A percentile compares a stretch with the other conserved stretches of the same genome.
Evolutionary conservation across 2,329 filamentous ascomycete genomes (phyloP).

Genomic region (Zalaria obscura): DNA sequence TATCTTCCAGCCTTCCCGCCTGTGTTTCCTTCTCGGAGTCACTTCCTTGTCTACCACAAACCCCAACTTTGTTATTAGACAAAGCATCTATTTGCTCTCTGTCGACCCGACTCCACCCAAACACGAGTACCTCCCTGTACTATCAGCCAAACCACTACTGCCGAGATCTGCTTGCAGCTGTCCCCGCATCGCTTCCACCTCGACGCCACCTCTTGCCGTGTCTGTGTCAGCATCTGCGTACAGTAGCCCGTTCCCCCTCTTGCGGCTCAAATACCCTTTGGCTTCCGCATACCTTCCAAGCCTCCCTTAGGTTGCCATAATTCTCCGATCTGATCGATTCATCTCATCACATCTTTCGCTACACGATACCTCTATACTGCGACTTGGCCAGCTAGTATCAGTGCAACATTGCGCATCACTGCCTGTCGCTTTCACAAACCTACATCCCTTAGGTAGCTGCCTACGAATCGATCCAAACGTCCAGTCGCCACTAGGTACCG

Average conservation of each 20-base stretch:
- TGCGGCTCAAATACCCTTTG: too few species aligned
- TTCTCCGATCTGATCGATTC: slow-evolving; percentile 1
- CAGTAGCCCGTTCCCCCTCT: neutral
- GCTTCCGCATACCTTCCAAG: neutral
- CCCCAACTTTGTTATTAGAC: slow-evolving; percentile 15
- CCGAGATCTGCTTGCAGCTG: neutral
- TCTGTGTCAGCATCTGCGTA: neutral
- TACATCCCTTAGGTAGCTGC: too few species aligned
- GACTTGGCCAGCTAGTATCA: too few species aligned
- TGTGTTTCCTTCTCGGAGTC: neutral
- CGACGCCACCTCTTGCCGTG: neutral
- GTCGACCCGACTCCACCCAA: neutral
- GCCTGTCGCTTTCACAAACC: too few species aligned
- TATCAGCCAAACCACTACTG: too few species aligned
- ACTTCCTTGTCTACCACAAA: neutral
- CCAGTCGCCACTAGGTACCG: too few species aligned
- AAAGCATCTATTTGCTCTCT: slow-evolving; percentile 6
- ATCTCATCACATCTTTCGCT: neutral
- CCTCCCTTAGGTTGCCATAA: neutral
- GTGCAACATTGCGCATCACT: too few species aligned
- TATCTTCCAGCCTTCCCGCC: slow-evolving; percentile 3
- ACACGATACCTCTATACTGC: too few species aligned
- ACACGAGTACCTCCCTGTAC: neutral
- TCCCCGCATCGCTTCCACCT: neutral
- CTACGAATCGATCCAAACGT: too few species aligned